phyloP scores from a whole-genome alignment of 2,329 filamentous ascomycete species.

The Sporothrix inflata region DNA sequence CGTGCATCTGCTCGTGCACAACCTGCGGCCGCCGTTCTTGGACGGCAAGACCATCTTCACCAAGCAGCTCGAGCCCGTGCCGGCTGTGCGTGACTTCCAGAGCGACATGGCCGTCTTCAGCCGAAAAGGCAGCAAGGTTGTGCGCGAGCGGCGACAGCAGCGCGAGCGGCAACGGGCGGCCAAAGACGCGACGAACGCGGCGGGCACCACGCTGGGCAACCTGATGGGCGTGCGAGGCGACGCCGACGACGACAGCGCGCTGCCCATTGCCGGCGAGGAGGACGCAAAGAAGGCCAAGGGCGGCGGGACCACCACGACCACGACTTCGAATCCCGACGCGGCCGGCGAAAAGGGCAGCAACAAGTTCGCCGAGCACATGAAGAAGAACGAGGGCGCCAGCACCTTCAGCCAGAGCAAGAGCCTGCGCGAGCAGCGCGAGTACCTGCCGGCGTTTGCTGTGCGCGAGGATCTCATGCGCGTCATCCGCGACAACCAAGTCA shows the following conservation, averaged over 20 bases:
- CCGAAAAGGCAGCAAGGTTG: conserved; percentile 89
- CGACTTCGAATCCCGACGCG: background rate
- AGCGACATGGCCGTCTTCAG: conserved; percentile 99
- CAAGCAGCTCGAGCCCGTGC: conserved; percentile 93
- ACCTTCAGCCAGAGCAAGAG: conserved; percentile 93
- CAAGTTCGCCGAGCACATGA: conserved; percentile 91
- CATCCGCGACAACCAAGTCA: conserved; percentile 94
- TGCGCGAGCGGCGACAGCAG: conserved; percentile 87
- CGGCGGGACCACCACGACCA: background rate
- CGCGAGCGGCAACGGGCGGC: conserved; percentile 92
- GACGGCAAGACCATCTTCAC: conserved; percentile 96
- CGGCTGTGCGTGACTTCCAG: conserved; percentile 88
- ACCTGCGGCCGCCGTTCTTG: conserved; percentile 89
- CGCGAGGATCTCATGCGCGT: conserved; percentile 89
- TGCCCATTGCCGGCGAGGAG: conserved; percentile 74
- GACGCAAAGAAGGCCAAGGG: conserved; percentile 45
- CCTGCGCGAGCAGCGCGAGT: conserved; percentile 87
- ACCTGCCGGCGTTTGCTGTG: conserved; percentile 91
- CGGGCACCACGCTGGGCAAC: conserved; percentile 89
- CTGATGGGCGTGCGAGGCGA: conserved; percentile 96
- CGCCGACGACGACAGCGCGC: conserved; percentile 86
- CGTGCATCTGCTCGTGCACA: conserved; percentile 89
- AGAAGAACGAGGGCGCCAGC: conserved; percentile 82
- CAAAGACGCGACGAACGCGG: conserved; percentile 89
- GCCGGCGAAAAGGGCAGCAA: conserved; percentile 55